phyloP scores from a whole-genome alignment of 176 grass and related monocot genomes.

The Triticum dicoccoides region DNA sequence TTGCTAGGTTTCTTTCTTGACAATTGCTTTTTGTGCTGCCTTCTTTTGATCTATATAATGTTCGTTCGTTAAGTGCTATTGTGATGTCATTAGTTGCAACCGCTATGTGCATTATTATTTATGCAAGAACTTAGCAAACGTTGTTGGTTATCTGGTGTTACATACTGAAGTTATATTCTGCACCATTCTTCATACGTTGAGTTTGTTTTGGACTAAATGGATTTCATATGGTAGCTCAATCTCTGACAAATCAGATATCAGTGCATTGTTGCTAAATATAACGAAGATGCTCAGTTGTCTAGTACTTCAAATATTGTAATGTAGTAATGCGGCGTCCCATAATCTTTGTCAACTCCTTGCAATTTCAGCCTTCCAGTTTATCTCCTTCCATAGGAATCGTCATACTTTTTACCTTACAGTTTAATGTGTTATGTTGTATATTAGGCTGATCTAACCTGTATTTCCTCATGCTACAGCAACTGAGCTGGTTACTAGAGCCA shows the following conservation, averaged over 20 bases:
- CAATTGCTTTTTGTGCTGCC: neutral
- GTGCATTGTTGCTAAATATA: neutral
- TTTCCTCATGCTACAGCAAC: conserved; percentile 63
- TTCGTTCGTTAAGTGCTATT: neutral
- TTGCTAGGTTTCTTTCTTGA: neutral
- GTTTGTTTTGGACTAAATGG: neutral
- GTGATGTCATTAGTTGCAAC: neutral
- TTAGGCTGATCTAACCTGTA: neutral
- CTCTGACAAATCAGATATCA: neutral
- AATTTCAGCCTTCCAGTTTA: neutral
- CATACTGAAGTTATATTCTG: neutral
- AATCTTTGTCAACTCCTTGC: neutral
- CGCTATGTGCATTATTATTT: neutral
- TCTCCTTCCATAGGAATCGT: neutral
- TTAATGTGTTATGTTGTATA: neutral
- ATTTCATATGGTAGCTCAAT: neutral
- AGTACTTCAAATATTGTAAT: neutral
- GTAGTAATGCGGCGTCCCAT: neutral
- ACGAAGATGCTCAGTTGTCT: neutral
- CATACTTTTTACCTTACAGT: neutral
- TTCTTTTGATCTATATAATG: neutral
- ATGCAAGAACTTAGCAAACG: neutral
- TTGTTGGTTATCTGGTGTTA: neutral
- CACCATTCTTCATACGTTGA: neutral
- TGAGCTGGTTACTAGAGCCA: conserved; percentile 78